These are phyloP conservation scores for Lachnellula occidentalis DNA, from an alignment of 2,329 filamentous ascomycete genomes.

Conservation along the genomic window DNA sequence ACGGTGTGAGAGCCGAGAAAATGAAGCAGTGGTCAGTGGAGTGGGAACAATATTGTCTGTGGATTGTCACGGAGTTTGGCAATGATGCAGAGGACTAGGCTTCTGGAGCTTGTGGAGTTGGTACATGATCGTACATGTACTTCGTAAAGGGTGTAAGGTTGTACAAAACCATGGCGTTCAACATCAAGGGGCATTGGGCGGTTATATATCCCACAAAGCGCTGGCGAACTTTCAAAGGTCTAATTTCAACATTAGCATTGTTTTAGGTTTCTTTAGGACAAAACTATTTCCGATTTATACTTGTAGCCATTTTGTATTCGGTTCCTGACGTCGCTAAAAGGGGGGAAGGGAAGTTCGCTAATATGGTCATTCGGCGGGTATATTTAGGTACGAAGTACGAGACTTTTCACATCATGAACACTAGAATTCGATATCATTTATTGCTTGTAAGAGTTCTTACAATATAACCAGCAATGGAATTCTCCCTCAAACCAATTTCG, in stretches of 20 bases:
- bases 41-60: slow-evolving; percentile 88
- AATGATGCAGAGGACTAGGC: slow-evolving; percentile 30
- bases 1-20: slow-evolving; percentile 63
- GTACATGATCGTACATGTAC: background rate
- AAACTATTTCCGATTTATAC: no score
- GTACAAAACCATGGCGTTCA: slow-evolving; percentile 7
- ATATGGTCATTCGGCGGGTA: no score
- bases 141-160: background rate
- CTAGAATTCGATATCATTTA: no score
- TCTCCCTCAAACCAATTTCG: background rate
- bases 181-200: slow-evolving; percentile 1
- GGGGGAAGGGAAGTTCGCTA: no score
- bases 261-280: background rate
- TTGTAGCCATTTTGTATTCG: no score
- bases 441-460: no score
- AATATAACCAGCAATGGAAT: background rate
- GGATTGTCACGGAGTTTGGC: slow-evolving; percentile 75
- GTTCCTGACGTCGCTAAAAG: no score
- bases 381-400: no score
- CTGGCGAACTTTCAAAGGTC: slow-evolving; percentile 6
- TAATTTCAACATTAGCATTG: slow-evolving; percentile 23
- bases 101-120: background rate
- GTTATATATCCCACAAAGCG: slow-evolving; percentile 1
- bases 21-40: slow-evolving; percentile 73
- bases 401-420: no score